Evolutionary conservation across 2,329 filamentous ascomycete species (phyloP), one percentile per base, ranked within the genome.

Genomic region (Aureobasidium pullulans): DNA sequence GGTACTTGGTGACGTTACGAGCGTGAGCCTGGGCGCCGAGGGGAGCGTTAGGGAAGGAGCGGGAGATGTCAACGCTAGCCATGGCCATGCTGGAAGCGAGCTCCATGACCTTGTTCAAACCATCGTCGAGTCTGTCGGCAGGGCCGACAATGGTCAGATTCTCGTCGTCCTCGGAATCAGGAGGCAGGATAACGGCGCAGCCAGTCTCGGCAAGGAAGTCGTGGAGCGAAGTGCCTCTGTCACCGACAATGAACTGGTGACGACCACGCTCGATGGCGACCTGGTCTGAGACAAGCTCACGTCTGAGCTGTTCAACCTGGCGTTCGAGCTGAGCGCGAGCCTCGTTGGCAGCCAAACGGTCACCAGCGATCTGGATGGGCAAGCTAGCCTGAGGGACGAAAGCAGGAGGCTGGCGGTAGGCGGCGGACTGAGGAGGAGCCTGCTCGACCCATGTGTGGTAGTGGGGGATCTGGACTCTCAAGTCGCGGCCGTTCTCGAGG

Each of bases 231-330:
- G 89, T 82, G 62, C 89, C 91, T 62, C 86, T 83, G 62, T 93
- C 86, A 54, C 93, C 93, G 63, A 96, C 86, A 69, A 99, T 94
- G 78, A 96, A 97, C 72, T 96, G 92, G 72, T 97, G 94, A 54
- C 90, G 86, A 50, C 90, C 90, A 63, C 87, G 87, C 72, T 93
- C 88, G 66, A 97, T 90, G 6, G 87, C 83, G 43, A 91, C 78
- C 72, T 95, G 87, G 66, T 94, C 85, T 50, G 94, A 78, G 43
- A 87, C 84, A 52, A 97, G 79, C 70, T 89, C 84, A 61, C 84
- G 83, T 65, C 87, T 85, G 23, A 99, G 82, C 69, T 93, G 82
- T 62, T 87, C 83, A 6, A 86, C 90, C 61, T 87, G 83, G 50
- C 85, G 84, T 73, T 96, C 91, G 64, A 97, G 88, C 68, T 89